Percentiles rank a stretch among this genome's conserved stretches.
These are phyloP conservation scores for Cucurbita pepo DNA, from an alignment of 306 rosid species.

Conservation along the genomic window DNA sequence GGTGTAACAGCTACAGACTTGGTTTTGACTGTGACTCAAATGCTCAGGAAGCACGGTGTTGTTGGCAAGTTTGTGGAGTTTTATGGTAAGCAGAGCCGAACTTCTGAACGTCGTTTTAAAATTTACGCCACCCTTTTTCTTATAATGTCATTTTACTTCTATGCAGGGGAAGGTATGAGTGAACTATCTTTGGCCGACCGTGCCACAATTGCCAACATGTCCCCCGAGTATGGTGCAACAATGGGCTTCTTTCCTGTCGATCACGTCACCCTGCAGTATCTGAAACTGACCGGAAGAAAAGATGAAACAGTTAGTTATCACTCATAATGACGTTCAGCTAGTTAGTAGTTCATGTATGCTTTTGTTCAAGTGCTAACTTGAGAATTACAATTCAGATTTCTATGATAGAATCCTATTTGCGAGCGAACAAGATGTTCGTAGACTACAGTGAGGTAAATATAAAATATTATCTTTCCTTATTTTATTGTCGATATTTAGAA, in stretches of 20 bases:
- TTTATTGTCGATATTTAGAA: not conserved
- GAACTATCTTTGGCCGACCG: constrained; percentile 80
- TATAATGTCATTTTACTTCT: constrained; percentile 3
- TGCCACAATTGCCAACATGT: constrained; percentile 96
- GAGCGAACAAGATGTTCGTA: constrained; percentile 84
- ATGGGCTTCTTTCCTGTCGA: constrained; percentile 99
- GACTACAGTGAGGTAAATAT: constrained; percentile 64
- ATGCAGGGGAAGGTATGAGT: constrained; percentile 88
- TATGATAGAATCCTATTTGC: constrained; percentile 64
- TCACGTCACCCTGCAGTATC: constrained; percentile 82
- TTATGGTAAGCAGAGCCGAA: constrained; percentile 38
- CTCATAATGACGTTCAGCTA: not conserved
- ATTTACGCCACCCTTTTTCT: not conserved
- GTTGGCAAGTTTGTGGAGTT: constrained; percentile 96
- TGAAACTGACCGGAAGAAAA: constrained; percentile 81
- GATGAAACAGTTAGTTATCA: constrained; percentile 53
- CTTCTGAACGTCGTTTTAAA: no score
- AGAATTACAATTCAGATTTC: constrained; percentile 37
- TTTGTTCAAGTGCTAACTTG: constrained; percentile 21
- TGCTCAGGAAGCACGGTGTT: constrained; percentile 92
- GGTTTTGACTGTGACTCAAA: constrained; percentile 92
- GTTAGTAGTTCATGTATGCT: not conserved
- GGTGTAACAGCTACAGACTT: constrained; percentile 96
- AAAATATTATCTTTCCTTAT: not conserved
- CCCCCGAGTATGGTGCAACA: constrained; percentile 94